These are phyloP conservation scores for Calamus simplicifolius DNA, from an alignment of 176 grass and related monocot genomes.

Conservation along the genomic window DNA sequence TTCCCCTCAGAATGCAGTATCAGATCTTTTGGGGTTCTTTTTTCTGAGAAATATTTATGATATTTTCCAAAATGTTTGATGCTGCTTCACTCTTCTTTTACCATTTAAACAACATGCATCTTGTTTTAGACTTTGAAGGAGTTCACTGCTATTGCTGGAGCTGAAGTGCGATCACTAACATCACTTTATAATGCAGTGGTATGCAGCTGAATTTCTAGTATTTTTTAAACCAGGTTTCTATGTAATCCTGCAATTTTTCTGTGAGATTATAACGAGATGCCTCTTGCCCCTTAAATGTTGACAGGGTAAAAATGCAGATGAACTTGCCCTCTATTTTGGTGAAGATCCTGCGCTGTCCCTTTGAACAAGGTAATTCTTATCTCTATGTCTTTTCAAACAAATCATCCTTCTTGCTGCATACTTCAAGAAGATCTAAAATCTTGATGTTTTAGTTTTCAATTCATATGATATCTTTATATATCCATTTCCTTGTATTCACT, in stretches of 20 bases:
- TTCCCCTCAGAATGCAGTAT: not conserved
- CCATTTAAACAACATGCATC: slow-evolving; percentile 7
- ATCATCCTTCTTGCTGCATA: too few species aligned
- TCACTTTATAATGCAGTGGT: slow-evolving; percentile 72
- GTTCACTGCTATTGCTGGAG: slow-evolving; percentile 60
- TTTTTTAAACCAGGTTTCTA: slow-evolving; percentile 11
- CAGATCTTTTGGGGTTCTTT: not conserved
- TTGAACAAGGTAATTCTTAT: slow-evolving; percentile 75
- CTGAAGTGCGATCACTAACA: slow-evolving; percentile 68
- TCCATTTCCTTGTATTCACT: too few species aligned
- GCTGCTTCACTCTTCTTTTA: too few species aligned
- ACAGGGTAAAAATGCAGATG: slow-evolving; percentile 84
- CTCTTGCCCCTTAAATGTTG: slow-evolving; percentile 16
- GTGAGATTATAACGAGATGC: too few species aligned
- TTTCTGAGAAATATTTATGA: not conserved
- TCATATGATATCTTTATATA: too few species aligned
- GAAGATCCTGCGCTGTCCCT: slow-evolving; percentile 88
- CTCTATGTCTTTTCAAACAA: too few species aligned
- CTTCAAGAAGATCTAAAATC: too few species aligned
- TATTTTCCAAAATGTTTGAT: too few species aligned
- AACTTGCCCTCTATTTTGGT: slow-evolving; percentile 76
- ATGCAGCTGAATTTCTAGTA: slow-evolving; percentile 27
- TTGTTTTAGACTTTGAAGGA: slow-evolving; percentile 77
- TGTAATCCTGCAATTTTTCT: slow-evolving; percentile 9
- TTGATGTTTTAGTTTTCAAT: too few species aligned